Evolutionary conservation across 2,329 filamentous ascomycete species (phyloP), one percentile per base, ranked within the genome.

Genomic region (Trichoderma sp.): DNA sequence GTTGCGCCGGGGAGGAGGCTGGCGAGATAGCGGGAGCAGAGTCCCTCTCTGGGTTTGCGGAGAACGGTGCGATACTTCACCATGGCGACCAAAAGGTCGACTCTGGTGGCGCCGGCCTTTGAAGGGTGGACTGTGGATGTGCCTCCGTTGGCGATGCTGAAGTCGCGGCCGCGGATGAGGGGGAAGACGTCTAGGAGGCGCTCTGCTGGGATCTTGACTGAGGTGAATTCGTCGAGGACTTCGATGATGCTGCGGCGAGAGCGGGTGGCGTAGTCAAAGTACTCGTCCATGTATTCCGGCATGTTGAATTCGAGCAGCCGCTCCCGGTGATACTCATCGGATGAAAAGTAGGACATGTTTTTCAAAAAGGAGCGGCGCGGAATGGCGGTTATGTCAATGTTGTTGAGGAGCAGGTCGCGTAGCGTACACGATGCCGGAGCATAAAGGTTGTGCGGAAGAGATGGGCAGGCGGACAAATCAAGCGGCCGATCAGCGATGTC

Each of bases 241-340:
- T 99, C 96, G 6, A 99, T 84, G 71, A 98, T 97, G 72, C 93
- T 97, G 39, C 96, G 91, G 39, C 94, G 91, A 0, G 95, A 93
- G 9, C 96, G 90, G 0, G 95, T 95, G 1, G 96, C 96, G 79
- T 99, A 99, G 82, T 99, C 95, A 83, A 93, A 98, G 70, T 97
- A 91, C 76, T 99, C 96, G 76, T 98, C 94, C 6, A 95, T 89
- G 76, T 91, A 93, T 59, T 92, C 88, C 0, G 93, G 90, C 76
- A 92, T 88, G 1, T 90, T 91, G 76, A 99, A 96, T 78, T 99
- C 96, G 9, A 92, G 81, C 0, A 99, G 87, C 2, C 95, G 90
- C 73, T 96, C 92, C 76, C 89, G 90, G 77, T 99, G 95, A 76
- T 90, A 89, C 2, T 84, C 79, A 76, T 97, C 88, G 0, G 84